Base-by-base conservation (phyloP, 2,329 filamentous ascomycete genomes). In the Calonectria hongkongensis region DNA sequence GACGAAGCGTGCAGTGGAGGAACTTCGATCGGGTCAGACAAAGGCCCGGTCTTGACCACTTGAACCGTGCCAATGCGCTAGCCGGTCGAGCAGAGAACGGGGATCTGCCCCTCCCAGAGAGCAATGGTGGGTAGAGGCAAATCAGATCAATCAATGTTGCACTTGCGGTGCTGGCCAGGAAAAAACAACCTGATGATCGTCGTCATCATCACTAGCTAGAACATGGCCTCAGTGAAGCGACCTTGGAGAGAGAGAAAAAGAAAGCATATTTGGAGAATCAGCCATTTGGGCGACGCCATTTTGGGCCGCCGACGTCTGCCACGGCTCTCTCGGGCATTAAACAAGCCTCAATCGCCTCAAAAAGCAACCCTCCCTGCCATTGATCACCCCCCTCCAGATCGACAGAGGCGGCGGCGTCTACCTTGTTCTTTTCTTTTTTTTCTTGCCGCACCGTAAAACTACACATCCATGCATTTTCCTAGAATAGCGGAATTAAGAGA, bases 311-410 rank as follows among this genome's bases (percentile, higher is more conserved):
- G 58, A 47, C 54, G 27, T 60, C 3, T 30, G 21, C 2, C 58
- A n/a, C 41, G 39, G 25, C 39, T 63, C 39, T 18, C 39, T 63
- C 39, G 58, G 39, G 41, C 58, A 63, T 47, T 63, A 63, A 47
- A 21, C 58, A 63, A 47, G 58, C 58, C 58, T 47, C 58, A 33
- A 47, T 18, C 21, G 12, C 28, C 48, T 25, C 21, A 43, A 43
- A 56, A 56, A 45, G 36, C 58, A 63, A 45, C 56, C 25, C 39
- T 45, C 33, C 39, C 15, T 27, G 21, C 21, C 18, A 6, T 15
- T 2, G 15, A 21, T 0, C n/a, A 18, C 18, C 21, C 21, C 58
- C 58, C n/a, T 18, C 27, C 58, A 33, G 58, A 30, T 45, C 58
- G 58, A 45, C 58, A 28, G 13, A 8, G 3, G 7, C 2, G 7